These are phyloP conservation scores for Nidularia sp. DNA, from an alignment of 768 basidiomycete genomes.

Conservation along the genomic window DNA sequence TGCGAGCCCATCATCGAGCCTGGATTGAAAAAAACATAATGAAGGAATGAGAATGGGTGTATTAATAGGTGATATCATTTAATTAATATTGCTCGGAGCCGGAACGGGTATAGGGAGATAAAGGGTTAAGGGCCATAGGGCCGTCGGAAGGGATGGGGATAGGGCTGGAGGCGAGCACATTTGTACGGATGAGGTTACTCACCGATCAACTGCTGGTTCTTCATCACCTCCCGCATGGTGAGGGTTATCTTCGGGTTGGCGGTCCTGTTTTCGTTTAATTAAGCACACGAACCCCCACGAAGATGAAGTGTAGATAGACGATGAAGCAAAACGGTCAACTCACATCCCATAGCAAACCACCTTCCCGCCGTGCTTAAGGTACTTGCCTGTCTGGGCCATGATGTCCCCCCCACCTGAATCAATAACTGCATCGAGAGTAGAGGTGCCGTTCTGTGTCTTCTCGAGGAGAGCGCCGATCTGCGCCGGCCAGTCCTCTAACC, in stretches of 20 bases:
- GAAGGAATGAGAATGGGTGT: neutral
- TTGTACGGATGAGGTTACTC: constrained; percentile 8
- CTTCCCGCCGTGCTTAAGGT: constrained; percentile 53
- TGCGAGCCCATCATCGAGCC: constrained; percentile 85
- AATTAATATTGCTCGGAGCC: no score
- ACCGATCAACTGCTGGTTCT: constrained; percentile 75
- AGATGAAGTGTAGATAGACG: neutral
- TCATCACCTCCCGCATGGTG: constrained; percentile 77
- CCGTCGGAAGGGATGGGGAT: neutral
- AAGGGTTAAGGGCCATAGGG: no score
- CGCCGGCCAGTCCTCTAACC: constrained; percentile 47
- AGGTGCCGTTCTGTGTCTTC: constrained; percentile 19
- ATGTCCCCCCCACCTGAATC: constrained; percentile 72
- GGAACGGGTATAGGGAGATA: no score
- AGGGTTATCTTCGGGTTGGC: constrained; percentile 54
- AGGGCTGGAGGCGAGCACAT: neutral
- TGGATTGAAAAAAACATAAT: constrained; percentile 16
- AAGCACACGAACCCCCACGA: neutral
- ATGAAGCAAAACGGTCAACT: constrained; percentile 11
- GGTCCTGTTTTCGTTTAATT: constrained; percentile 41
- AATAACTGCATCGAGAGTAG: constrained; percentile 54
- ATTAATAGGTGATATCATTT: neutral
- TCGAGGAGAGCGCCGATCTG: constrained; percentile 40
- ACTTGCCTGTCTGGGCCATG: constrained; percentile 39
- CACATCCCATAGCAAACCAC: constrained; percentile 70